Conservation (phyloP, 2,329 filamentous ascomycete species). For the Microcera coccophila region DNA sequence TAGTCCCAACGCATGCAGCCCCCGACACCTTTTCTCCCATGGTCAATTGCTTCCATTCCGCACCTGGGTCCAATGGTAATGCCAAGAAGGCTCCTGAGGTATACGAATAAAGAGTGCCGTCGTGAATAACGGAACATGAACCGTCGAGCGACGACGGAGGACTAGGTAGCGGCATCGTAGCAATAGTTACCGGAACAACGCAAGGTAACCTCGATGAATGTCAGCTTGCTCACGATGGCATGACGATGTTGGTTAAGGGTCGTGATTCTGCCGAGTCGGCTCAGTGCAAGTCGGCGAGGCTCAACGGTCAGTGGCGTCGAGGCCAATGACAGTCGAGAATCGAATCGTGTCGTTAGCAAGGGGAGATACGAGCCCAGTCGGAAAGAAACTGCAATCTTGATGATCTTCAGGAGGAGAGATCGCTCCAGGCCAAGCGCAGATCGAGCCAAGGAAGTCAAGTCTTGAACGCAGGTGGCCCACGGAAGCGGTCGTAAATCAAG, state of each 20-base stretch:
- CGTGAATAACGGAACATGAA: conserved; percentile 76
- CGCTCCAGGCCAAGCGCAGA: too few species aligned
- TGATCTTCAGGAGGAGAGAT: too few species aligned
- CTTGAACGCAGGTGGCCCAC: not conserved
- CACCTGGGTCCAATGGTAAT: conserved; percentile 63
- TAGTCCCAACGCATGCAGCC: conserved; percentile 70
- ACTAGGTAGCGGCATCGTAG: conserved; percentile 65
- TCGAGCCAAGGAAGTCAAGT: too few species aligned
- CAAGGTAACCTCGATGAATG: conserved; percentile 11
- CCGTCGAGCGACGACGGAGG: conserved; percentile 67
- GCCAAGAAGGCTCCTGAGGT: conserved; percentile 72
- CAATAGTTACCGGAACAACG: conserved; percentile 8
- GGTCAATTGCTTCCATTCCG: conserved; percentile 64
- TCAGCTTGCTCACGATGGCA: conserved; percentile 22
- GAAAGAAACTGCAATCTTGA: too few species aligned
- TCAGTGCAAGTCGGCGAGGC: not conserved
- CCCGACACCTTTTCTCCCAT: conserved; percentile 69
- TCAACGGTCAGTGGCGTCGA: conserved; percentile 6
- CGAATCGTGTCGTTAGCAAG: conserved; percentile 7
- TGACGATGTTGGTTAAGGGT: conserved; percentile 19
- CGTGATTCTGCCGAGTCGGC: not conserved
- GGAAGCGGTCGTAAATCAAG: not conserved
- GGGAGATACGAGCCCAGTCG: conserved; percentile 9
- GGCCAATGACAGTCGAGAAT: conserved; percentile 6
- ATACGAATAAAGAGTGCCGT: conserved; percentile 82